Base-by-base conservation (phyloP, 257 asterid genomes). In the Craterostigma plantagineum region DNA sequence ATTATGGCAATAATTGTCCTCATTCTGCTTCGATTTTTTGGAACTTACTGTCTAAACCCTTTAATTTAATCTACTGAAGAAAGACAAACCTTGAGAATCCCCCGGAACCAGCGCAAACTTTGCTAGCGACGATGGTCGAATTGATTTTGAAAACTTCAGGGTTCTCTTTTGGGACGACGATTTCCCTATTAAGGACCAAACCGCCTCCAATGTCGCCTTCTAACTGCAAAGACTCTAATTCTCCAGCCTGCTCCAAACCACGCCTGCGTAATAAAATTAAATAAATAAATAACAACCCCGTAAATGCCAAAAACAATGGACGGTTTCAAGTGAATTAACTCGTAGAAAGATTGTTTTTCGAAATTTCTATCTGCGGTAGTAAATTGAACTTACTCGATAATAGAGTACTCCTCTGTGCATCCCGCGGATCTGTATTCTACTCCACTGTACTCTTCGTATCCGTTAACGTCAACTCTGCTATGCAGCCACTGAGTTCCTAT, bases 401-500 rank as follows among this genome's bases (percentile, higher is more conserved):
- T 81, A 37, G 81, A 66, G 61, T 79, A 90, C 60, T 77, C 93
- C 76, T 90, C 98, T 0, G 75, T 55, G 59, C 92, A 82, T 34
- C 98, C 98, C 65, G 95, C 86, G 15, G 98, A 79, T 35, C 87
- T 76, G 57, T 74, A 66, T 52, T 90, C 98, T 37, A 63, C 34
- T 33, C 95, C 80, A 59, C 92, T 76, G 61, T 90, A 90, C 52
- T 90, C 98, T 64, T 90, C 98, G 44, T 90, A 90, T 13, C 95
- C 98, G 34, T 63, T 53, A n/a, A 75, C 53, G 51, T 82, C 98
- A 34, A 82, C 74, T 50, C 92, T 75, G 49, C 95, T 72, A 43
- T 83, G 95, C 65, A 90, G 95, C 98, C 98, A 90, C 61, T 83
- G 98, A 51, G 77, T 79, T 65, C 92, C 95, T 87, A 67, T 56